phyloP scores from a whole-genome alignment of 73 alveolate genomes.

The Tetrahymena thermophila region DNA sequence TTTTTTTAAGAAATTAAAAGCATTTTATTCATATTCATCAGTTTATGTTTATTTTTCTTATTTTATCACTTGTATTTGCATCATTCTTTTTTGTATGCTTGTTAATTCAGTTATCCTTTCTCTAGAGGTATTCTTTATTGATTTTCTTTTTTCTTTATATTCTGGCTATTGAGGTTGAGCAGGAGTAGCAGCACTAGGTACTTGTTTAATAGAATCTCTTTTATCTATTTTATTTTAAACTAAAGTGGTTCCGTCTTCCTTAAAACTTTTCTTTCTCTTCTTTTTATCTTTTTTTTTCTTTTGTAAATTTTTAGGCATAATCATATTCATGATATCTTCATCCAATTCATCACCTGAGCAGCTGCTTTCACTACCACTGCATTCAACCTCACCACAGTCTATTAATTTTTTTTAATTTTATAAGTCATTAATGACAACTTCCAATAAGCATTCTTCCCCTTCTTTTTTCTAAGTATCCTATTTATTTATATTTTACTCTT shows the following conservation, averaged over 20 bases:
- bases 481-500: not conserved
- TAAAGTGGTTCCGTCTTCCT: not conserved
- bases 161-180: not conserved
- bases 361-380: not conserved
- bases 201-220: not conserved
- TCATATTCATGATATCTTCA: not conserved
- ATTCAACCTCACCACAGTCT: not conserved
- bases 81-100: not conserved
- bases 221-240: not conserved
- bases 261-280: not conserved
- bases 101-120: not conserved
- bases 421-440: not conserved
- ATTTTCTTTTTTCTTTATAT: not conserved
- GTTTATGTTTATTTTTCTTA: not conserved
- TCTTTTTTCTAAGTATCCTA: not conserved
- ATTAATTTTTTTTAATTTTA: not conserved
- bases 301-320: not conserved
- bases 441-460: not conserved
- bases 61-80: not conserved
- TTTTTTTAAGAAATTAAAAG: not conserved
- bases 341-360: not conserved
- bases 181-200: not conserved
- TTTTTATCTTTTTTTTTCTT: not conserved
- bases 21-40: not conserved
- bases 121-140: not conserved